phyloP scores from a whole-genome alignment of 345 rosid genomes.

The Salix exigua region DNA sequence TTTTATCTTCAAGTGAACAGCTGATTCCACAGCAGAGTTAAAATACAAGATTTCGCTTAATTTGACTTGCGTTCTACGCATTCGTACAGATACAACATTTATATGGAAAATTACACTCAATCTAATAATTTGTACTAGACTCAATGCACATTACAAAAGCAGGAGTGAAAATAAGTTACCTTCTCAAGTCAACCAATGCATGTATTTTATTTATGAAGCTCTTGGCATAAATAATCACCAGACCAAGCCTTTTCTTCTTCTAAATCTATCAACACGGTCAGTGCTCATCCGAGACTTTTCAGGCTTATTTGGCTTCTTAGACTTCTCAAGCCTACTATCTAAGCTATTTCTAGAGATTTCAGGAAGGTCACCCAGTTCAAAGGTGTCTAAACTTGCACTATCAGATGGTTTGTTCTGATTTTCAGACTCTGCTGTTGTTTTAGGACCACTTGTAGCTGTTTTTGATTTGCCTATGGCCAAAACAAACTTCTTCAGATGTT shows the following conservation, averaged over 20 bases:
- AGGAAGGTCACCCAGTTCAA: constrained; percentile 66
- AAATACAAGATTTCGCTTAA: constrained; percentile 14
- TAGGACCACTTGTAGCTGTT: constrained; percentile 36
- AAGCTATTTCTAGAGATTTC: constrained; percentile 91
- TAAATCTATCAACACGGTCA: constrained; percentile 75
- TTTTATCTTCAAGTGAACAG: constrained; percentile 5
- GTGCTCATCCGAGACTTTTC: constrained; percentile 95
- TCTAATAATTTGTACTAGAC: constrained; percentile 18
- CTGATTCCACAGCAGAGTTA: constrained; percentile 21
- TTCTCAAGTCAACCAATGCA: constrained; percentile 14
- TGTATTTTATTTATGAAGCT: constrained; percentile 28
- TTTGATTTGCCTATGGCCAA: constrained; percentile 52
- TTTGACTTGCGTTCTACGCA: constrained; percentile 12
- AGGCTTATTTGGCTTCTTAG: constrained; percentile 75
- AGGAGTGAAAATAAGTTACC: constrained; percentile 19
- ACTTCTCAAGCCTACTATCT: constrained; percentile 89
- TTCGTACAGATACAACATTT: constrained; percentile 33
- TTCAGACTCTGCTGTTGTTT: constrained; percentile 40
- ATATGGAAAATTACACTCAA: constrained; percentile 23
- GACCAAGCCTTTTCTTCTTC: constrained; percentile 61
- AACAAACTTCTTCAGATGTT: constrained; percentile 71
- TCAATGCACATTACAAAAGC: constrained; percentile 17
- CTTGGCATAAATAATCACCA: constrained; percentile 56
- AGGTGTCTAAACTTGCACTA: constrained; percentile 56
- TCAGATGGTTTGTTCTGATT: constrained; percentile 50